A percentile compares a stretch with the other conserved stretches of the same genome.
These are phyloP conservation scores for Tinospora cordifolia DNA, from an alignment of 164 flowering plant genomes.

Conservation along the genomic window DNA sequence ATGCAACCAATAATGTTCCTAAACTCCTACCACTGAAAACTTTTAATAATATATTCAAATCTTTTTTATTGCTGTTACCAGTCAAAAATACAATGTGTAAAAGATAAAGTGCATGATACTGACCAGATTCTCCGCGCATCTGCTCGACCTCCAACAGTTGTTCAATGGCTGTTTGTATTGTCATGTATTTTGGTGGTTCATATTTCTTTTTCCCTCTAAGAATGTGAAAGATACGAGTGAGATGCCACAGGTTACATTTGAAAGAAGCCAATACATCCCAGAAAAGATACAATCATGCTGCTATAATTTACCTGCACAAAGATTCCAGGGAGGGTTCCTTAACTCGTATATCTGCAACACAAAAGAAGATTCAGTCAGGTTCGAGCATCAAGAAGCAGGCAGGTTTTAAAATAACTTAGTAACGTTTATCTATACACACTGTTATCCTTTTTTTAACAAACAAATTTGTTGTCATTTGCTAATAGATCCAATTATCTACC, in stretches of 20 bases:
- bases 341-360: conserved; percentile 73
- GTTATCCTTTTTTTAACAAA: no score
- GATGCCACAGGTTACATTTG: not conserved
- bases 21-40: not conserved
- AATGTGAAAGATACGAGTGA: conserved; percentile 10
- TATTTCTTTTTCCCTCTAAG: conserved; percentile 73
- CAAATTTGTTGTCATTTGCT: no score
- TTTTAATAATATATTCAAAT: no score
- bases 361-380: not conserved
- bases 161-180: conserved; percentile 77
- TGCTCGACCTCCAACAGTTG: conserved; percentile 84
- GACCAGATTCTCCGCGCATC: conserved; percentile 55
- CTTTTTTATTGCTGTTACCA: no score
- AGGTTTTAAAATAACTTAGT: not conserved
- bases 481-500: no score
- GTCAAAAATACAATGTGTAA: no score
- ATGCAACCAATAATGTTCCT: not conserved
- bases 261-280: not conserved
- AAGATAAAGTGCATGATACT: conserved; percentile 2
- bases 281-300: not conserved
- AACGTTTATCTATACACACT: not conserved
- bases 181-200: conserved; percentile 88
- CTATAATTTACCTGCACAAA: conserved; percentile 44
- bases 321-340: conserved; percentile 90
- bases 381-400: not conserved